Base-by-base conservation (phyloP, 169 alveolate species). In the Eimeria tenella region DNA sequence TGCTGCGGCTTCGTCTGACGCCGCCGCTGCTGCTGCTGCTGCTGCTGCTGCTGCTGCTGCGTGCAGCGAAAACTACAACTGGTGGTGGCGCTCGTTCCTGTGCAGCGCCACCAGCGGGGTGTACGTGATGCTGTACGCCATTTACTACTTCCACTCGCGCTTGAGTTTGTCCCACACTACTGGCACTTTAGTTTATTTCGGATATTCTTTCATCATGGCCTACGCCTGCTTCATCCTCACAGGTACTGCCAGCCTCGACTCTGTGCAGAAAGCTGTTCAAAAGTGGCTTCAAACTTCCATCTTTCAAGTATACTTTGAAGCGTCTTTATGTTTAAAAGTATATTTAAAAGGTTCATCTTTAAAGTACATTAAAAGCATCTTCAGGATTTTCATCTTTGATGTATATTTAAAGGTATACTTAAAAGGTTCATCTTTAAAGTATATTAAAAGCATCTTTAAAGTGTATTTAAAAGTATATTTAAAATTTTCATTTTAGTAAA, bases 41-140 rank as follows among this genome's bases (percentile, higher is more conserved):
- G 42, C 42, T 31, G 42, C 42, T n/a, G 23, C 6, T 63, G 56
- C 42, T 56, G 15, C 49, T 63, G 42, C 71, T 42, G 42, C 42
- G 17, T 17, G 55, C 94, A 94, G 96, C 92, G 97, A 96, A 73
- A 98, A 97, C 77, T 96, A 96, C 95, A 93, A 96, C 74, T 97
- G 98, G 98, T 97, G 98, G 98, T 97, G 98, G 98, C 75, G 96
- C 55, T 96, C 98, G 23, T 96, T 95, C 86, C 63, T 95, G 73
- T 96, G 97, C 3, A 94, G 97, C 23, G 98, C 97, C 10, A 92
- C 96, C 19, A 95, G 97, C 21, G 98, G 98, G 21, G 71, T 96
- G 55, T 96, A 96, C 86, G 95, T 97, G 25, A 95, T 97, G 81
- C 95, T 95, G 8, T 96, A 96, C 94, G 95, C 98, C 8, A 83